Conservation (phyloP, 352 stramenopile species). For the Lagenidium giganteum region DNA sequence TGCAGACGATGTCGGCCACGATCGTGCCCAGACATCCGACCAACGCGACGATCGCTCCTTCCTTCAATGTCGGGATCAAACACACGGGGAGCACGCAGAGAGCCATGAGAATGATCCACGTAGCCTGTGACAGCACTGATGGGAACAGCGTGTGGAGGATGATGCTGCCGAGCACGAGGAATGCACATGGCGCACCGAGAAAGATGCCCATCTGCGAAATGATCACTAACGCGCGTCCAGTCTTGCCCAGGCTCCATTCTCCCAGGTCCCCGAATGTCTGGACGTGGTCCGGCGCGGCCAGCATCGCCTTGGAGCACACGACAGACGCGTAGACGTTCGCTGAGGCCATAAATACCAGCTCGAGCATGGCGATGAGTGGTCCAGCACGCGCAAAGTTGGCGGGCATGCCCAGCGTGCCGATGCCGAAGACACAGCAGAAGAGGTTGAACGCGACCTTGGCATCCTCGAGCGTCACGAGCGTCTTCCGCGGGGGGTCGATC, state of each 20-base stretch:
- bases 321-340: conserved; percentile 50
- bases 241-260: conserved; percentile 32
- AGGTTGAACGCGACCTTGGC: conserved; percentile 38
- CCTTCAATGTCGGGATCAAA: conserved; percentile 39
- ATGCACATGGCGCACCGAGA: conserved; percentile 34
- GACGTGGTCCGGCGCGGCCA: conserved; percentile 30
- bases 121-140: conserved; percentile 23
- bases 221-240: conserved; percentile 30
- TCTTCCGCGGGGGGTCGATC: conserved; percentile 12
- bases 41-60: conserved; percentile 34
- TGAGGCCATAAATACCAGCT: conserved; percentile 41
- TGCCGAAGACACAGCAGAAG: conserved; percentile 46
- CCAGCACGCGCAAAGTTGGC: conserved; percentile 44
- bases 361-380: conserved; percentile 28
- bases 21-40: conserved; percentile 37
- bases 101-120: conserved; percentile 47
- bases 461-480: conserved; percentile 39
- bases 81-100: conserved; percentile 32
- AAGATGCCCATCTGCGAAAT: conserved; percentile 37
- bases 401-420: conserved; percentile 47
- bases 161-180: conserved; percentile 37
- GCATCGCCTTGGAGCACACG: conserved; percentile 37
- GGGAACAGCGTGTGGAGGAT: conserved; percentile 27
- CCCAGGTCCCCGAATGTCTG: conserved; percentile 45
- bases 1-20: conserved; percentile 30